Percentiles rank a stretch among this genome's conserved stretches.
Conservation (phyloP, 345 rosid species). For the Cardamine chenopodiifolia region DNA sequence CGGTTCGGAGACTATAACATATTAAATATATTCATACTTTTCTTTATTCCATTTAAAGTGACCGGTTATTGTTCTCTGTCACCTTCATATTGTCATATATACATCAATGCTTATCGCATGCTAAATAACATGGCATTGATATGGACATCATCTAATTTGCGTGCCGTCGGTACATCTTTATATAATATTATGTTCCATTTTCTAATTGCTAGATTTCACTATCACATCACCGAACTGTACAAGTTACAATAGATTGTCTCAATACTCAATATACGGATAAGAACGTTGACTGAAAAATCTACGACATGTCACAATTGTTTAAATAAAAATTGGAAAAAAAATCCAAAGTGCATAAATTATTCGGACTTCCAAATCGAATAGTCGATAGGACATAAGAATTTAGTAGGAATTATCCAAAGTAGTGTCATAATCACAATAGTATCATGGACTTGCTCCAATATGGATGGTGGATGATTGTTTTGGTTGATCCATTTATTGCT, state of each 20-base stretch:
- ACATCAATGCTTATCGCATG: conserved; percentile 28
- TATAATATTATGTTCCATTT: conserved; percentile 1
- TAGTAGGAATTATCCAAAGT: conserved; percentile 14
- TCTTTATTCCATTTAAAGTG: background rate
- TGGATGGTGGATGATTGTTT: conserved; percentile 24
- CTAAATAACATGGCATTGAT: conserved; percentile 36
- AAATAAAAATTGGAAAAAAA: background rate
- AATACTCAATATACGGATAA: conserved; percentile 13
- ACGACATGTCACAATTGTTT: conserved; percentile 20
- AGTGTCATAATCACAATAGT: conserved; percentile 32
- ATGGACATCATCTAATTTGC: conserved; percentile 29
- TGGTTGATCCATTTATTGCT: conserved; percentile 6
- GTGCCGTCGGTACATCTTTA: conserved; percentile 8
- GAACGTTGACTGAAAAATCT: conserved; percentile 28
- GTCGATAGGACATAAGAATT: conserved; percentile 28
- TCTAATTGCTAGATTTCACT: conserved; percentile 4
- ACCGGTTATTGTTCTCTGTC: conserved; percentile 6
- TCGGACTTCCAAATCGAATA: conserved; percentile 24
- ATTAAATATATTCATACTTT: background rate
- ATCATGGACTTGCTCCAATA: conserved; percentile 29
- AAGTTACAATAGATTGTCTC: conserved; percentile 14
- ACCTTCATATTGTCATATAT: conserved; percentile 24
- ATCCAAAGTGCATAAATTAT: background rate
- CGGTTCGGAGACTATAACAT: too few relatives aligned
- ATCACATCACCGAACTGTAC: conserved; percentile 32